Base-by-base conservation (phyloP, 257 asterid species). In the Scutellaria minor region DNA sequence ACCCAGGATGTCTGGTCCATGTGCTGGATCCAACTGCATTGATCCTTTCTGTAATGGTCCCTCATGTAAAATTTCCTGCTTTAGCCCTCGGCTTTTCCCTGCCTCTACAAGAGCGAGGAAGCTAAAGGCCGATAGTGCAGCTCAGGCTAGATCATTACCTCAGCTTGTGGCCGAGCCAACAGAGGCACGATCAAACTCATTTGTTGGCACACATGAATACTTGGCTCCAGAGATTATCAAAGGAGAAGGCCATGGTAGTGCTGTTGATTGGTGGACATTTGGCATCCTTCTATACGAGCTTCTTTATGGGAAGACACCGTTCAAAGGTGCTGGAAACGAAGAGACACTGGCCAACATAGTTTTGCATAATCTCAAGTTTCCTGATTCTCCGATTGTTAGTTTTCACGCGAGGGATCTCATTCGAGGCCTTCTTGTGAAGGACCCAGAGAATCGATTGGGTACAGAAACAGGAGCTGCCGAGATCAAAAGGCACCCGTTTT, bases 181-280 rank as follows among this genome's bases (percentile, higher is more conserved):
- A 0, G 87, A 77, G 64, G 96, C 93, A 11, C 84, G 96, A 14
- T 89, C 96, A 84, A 89, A 89, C 78, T 89, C 96, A 8, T 89
- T 89, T 37, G 96, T 89, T 0, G 96, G 93, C 15, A 88, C 95
- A 5, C 95, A 88, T 35, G 95, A 88, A 79, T 88, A 88, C 75
- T 77, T 88, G 48, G 91, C 95, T n/a, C 95, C 95, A 0, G 95
- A 88, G 83, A 86, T 88, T n/a, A 83, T 88, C 66, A 85, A 85
- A 77, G 93, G 89, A 0, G 96, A 84, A 14, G 92, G 96, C 8
- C 96, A 89, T 2, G 96, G 96, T 18, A 87, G 93, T 57, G 93
- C 93, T 5, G 93, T 89, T 12, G 96, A 89, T 74, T 89, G 96
- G 96, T 89, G 96, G 96, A 89, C 91, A 2, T 77, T 89, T 0